phyloP scores from a whole-genome alignment of 495 filamentous ascomycete species.

The Tuber melanosporum region DNA sequence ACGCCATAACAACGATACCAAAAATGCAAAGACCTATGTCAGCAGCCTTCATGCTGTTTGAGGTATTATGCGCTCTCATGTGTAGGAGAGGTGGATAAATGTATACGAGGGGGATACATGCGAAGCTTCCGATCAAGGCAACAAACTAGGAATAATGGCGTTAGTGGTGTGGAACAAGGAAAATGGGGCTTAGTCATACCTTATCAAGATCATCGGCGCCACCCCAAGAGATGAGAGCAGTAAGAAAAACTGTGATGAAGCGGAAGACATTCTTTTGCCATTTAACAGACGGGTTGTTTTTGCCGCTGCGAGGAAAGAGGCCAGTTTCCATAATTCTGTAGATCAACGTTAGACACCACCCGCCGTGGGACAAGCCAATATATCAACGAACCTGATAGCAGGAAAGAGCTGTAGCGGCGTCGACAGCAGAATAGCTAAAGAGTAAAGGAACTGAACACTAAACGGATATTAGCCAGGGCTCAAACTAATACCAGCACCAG shows the following conservation, averaged over 20 bases:
- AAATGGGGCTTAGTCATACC: not conserved
- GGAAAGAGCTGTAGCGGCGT: slow-evolving; percentile 96
- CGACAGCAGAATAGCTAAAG: slow-evolving; percentile 82
- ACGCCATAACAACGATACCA: slow-evolving; percentile 76
- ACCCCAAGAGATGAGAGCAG: slow-evolving; percentile 79
- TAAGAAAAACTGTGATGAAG: slow-evolving; percentile 80
- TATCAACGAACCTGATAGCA: slow-evolving; percentile 55
- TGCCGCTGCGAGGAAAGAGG: slow-evolving; percentile 75
- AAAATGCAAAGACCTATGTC: slow-evolving; percentile 73
- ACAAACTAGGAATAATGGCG: slow-evolving; percentile 55
- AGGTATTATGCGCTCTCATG: slow-evolving; percentile 67
- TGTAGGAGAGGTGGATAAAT: slow-evolving; percentile 95
- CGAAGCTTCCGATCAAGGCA: slow-evolving; percentile 89
- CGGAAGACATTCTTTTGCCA: slow-evolving; percentile 98
- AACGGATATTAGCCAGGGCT: not conserved
- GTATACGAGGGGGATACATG: slow-evolving; percentile 93
- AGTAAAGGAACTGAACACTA: slow-evolving; percentile 85
- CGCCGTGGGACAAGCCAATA: slow-evolving; percentile 52
- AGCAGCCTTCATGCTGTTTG: slow-evolving; percentile 54
- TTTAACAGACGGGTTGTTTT: slow-evolving; percentile 92
- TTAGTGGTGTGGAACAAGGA: not conserved
- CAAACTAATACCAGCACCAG: slow-evolving; percentile 6
- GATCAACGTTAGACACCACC: slow-evolving; percentile 45
- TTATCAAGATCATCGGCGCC: slow-evolving; percentile 93
- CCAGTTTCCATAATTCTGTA: slow-evolving; percentile 55